These are phyloP conservation scores for Hordeum pubiflorum DNA, from an alignment of 202 grass and related monocot genomes.

Conservation along the genomic window DNA sequence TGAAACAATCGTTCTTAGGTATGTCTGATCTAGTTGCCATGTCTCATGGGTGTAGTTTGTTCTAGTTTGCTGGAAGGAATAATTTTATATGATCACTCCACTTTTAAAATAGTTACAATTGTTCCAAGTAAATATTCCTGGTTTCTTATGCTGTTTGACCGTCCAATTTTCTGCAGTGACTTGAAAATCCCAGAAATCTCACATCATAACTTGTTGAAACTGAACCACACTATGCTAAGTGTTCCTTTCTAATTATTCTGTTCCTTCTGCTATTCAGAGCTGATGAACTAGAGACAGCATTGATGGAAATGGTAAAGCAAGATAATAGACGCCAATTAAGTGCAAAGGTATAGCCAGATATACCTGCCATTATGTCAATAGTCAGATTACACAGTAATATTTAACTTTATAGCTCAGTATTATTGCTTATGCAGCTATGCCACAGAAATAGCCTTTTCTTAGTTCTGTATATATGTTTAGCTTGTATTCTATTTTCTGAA, in stretches of 20 bases:
- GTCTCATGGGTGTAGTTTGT: not conserved
- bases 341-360: slow-evolving; percentile 66
- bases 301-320: slow-evolving; percentile 99
- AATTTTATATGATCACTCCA: slow-evolving; percentile 4
- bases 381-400: not conserved
- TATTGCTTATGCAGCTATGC: slow-evolving; percentile 13
- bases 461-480: slow-evolving; percentile 13
- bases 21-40: slow-evolving; percentile 6
- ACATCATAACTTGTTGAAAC: not conserved
- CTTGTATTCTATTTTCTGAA: not conserved
- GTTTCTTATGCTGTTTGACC: not conserved
- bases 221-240: not conserved
- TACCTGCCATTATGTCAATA: slow-evolving; percentile 17
- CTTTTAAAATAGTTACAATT: not conserved
- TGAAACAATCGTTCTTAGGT: slow-evolving; percentile 44
- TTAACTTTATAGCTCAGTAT: not conserved
- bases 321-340: slow-evolving; percentile 90
- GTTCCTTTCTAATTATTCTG: not conserved
- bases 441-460: not conserved
- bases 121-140: not conserved
- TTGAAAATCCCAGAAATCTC: not conserved
- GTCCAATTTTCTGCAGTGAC: not conserved
- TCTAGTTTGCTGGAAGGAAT: slow-evolving; percentile 23
- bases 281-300: slow-evolving; percentile 91
- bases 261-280: slow-evolving; percentile 49